These are phyloP conservation scores for Halenospora varia DNA, from an alignment of 495 filamentous ascomycete species.

Conservation along the genomic window DNA sequence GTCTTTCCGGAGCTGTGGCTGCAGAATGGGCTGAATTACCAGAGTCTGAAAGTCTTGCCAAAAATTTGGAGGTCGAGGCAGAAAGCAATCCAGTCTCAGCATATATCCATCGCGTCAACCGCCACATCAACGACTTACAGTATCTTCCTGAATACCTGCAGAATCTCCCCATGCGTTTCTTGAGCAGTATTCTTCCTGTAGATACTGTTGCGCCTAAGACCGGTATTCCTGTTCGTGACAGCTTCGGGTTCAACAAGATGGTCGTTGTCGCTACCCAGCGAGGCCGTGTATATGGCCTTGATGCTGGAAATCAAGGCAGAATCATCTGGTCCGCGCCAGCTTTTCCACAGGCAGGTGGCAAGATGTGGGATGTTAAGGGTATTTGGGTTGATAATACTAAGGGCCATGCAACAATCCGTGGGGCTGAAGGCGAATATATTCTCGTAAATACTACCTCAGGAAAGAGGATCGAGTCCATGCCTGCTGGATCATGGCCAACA, in stretches of 20 bases:
- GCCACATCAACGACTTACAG: constrained; percentile 75
- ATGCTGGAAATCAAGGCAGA: constrained; percentile 68
- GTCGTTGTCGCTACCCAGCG: constrained; percentile 75
- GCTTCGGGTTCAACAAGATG: constrained; percentile 84
- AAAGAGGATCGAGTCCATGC: constrained; percentile 40
- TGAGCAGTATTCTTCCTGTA: constrained; percentile 63
- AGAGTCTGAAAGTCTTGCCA: constrained; percentile 65
- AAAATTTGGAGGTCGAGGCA: constrained; percentile 79
- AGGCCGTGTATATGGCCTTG: constrained; percentile 74
- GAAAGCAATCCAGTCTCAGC: constrained; percentile 74
- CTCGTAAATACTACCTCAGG: constrained; percentile 55
- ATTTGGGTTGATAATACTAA: constrained; percentile 53
- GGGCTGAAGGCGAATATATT: constrained; percentile 52
- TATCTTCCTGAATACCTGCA: constrained; percentile 72
- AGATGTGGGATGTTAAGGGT: constrained; percentile 63
- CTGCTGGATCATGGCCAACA: constrained; percentile 29
- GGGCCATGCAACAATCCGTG: constrained; percentile 55
- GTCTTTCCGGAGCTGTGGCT: constrained; percentile 67
- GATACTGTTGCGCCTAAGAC: constrained; percentile 36
- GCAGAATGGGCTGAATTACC: constrained; percentile 77
- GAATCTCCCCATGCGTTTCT: constrained; percentile 57
- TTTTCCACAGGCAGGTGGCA: constrained; percentile 45
- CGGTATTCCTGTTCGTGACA: constrained; percentile 59
- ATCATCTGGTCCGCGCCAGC: constrained; percentile 71
- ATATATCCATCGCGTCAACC: constrained; percentile 81